Base-by-base conservation (phyloP, 768 basidiomycete genomes). In the Lactifluus echinatus region DNA sequence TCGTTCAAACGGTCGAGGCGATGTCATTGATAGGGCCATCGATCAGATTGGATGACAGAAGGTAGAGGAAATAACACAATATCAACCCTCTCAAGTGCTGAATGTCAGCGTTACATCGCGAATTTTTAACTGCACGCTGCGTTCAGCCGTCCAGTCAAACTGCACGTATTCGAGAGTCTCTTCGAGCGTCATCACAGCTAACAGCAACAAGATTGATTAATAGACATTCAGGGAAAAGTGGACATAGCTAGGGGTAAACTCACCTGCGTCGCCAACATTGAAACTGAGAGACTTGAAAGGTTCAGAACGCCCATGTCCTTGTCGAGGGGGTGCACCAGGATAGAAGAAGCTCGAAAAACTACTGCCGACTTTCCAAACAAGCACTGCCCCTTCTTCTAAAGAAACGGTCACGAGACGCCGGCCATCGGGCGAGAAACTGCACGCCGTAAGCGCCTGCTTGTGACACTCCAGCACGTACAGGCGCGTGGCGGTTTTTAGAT, bases 321-420 rank as follows among this genome's bases (percentile, higher is more conserved):
- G 93, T 29, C 92, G 75, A 5, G 96, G 95, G 2, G 93, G 94
- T 7, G 87, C 87, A 2, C 94, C 94, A 1, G 90, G 84, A 67
- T 84, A 85, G 67, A 98, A 93, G 69, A 98, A 84, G 61, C 92
- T 93, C 23, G 84, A 76, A 61, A 99, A 80, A 66, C 90, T 91
- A 8, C 83, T 78, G 0, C 96, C 95, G 5, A 97, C 93, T 66
- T 97, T 97, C 96, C 96, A 99, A 14, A 95, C 90, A 12, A 92
- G 78, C 5, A 93, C 86, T 4, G 80, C 75, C 26, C 82, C 83
- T 67, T 97, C 93, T 60, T 88, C 89, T 24, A 98, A 74, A 0
- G 89, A 95, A 8, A 91, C 74, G 0, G 93, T 93, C 37, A 95
- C 85, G 17, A 98, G 75, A 19, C 96, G 77, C 19, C 93, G 75